Conservation (phyloP, 176 grass and related monocot genomes). For the Avena sativa region DNA sequence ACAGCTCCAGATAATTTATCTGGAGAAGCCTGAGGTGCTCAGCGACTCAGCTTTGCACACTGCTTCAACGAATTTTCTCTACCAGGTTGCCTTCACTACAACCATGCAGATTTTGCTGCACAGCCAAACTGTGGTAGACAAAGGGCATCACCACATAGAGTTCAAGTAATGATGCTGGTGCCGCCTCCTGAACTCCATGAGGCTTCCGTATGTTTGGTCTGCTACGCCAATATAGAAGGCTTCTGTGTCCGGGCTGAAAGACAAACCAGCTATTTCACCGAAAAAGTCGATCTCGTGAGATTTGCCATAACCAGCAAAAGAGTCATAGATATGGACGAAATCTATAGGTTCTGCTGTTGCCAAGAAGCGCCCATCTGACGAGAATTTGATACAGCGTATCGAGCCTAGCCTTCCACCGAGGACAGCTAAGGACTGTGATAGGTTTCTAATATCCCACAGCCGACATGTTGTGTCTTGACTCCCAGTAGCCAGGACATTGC, state of each 20-base stretch:
- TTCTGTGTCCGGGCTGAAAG: slow-evolving; percentile 78
- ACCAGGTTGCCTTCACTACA: neutral
- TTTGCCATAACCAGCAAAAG: slow-evolving; percentile 47
- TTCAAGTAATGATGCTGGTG: slow-evolving; percentile 65
- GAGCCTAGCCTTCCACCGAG: slow-evolving; percentile 82
- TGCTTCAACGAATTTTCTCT: neutral
- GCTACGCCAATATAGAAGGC: slow-evolving; percentile 78
- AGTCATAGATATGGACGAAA: slow-evolving; percentile 87
- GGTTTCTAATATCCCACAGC: slow-evolving; percentile 92
- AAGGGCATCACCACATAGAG: slow-evolving; percentile 47
- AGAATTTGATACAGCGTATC: slow-evolving; percentile 78
- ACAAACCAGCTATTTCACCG: slow-evolving; percentile 83
- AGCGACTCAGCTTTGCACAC: slow-evolving; percentile 30
- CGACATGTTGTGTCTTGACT: slow-evolving; percentile 95
- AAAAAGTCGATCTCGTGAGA: slow-evolving; percentile 87
- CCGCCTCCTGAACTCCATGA: slow-evolving; percentile 74
- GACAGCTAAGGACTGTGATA: slow-evolving; percentile 68
- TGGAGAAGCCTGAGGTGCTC: slow-evolving; percentile 32
- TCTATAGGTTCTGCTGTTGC: slow-evolving; percentile 82
- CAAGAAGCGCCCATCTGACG: slow-evolving; percentile 76
- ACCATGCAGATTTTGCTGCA: neutral
- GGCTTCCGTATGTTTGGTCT: slow-evolving; percentile 75
- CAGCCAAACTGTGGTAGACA: neutral
- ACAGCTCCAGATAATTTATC: slow-evolving; percentile 42
- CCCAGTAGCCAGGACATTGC: slow-evolving; percentile 71